Conservation (phyloP, 148 eudicot genomes). For the Amaranthus palmeri region DNA sequence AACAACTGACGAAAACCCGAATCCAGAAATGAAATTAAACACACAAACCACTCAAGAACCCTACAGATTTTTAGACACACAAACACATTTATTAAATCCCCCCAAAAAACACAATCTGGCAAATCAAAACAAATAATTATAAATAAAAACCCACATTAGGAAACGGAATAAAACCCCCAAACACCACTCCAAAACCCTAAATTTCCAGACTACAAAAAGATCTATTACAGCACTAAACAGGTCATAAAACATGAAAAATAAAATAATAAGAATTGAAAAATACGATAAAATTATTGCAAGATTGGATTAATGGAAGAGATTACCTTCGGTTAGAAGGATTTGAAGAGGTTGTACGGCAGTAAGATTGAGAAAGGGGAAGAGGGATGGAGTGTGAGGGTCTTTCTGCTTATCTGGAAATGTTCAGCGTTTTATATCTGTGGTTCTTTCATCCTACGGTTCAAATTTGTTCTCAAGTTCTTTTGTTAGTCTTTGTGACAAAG, state of each 20-base stretch:
- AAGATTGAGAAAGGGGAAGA: not conserved
- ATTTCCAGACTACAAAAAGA: not conserved
- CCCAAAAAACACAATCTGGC: not conserved
- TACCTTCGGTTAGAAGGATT: slow-evolving; percentile 14
- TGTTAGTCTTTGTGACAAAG: not conserved
- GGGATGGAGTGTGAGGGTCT: not conserved
- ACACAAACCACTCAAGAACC: no score
- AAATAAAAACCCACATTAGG: not conserved
- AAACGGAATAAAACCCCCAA: not conserved
- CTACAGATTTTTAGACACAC: no score
- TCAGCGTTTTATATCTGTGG: slow-evolving; percentile 7
- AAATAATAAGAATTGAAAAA: not conserved
- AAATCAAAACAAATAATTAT: not conserved
- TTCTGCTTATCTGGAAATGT: not conserved
- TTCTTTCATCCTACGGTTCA: slow-evolving; percentile 12
- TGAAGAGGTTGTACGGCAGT: not conserved
- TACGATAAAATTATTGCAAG: not conserved
- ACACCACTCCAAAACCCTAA: slow-evolving; percentile 15
- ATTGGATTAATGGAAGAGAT: not conserved
- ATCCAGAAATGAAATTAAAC: no score
- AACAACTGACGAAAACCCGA: no score
- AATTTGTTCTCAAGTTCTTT: not conserved
- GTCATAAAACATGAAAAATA: not conserved
- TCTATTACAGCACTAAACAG: slow-evolving; percentile 13
- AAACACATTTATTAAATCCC: no score